Evolutionary conservation across 2,329 filamentous ascomycete genomes (phyloP), one percentile per base, ranked within the genome.

Genomic region (Acrodontium crateriforme): DNA sequence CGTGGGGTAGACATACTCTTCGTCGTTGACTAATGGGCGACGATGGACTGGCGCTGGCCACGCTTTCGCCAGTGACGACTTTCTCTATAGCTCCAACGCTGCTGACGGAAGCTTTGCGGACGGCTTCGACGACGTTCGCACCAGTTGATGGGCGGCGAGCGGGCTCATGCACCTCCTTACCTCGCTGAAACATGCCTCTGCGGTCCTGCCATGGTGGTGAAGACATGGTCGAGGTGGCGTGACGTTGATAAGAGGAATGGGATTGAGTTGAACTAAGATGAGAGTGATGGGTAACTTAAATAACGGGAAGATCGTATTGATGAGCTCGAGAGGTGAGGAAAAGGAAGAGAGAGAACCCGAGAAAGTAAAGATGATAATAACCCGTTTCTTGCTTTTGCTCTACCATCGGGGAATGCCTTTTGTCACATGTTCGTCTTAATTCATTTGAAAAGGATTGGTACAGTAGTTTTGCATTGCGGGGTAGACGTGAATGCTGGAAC

Each of bases 151-250:
- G 35, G 37, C 25, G 38, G 16, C 30, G 32, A 11, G 31, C 37
- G 10, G 45, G 42, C 25, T 48, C 44, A 25, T 50, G 47, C 15
- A 50, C 37, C 23, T 50, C 46, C 25, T 50, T 52, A 25, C 48
- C 48, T 16, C 36, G 37, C 29, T 52, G 48, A 26, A 49, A 50
- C 36, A 50, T 38, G 19, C 45, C 47, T 13, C 48, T 42, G 17
- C 48, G 41, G 33, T 52, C 48, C 32, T 37, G 25, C 47, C 48
- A 52, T 4, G 24, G 16, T 3, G 27, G 27, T 9, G 16, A 21
- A 6, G 27, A 29, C 27, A 23, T 22, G 6, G 9, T 29, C 5
- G 9, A 8, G 3, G 17, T 12, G 8, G 8, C 13, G 20, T 8
- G n/a, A 12, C 13, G 13, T 22, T 4, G 20, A 22, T 5, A 12